Conservation (phyloP, 352 stramenopile genomes). For the Pythium sp. region DNA sequence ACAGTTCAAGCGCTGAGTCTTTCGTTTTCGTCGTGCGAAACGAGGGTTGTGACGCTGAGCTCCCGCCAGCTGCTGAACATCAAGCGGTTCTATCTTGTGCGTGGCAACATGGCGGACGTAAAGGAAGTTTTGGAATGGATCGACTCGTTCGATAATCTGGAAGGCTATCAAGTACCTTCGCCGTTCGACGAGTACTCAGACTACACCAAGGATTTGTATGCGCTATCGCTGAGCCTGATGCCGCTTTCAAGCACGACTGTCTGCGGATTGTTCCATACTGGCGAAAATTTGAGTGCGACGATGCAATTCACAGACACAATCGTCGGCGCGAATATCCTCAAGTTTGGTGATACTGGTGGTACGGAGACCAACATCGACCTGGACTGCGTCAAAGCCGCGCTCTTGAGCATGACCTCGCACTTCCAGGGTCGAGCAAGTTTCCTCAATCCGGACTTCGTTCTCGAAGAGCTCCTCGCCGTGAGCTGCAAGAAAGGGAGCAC, state of each 20-base stretch:
- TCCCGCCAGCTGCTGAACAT: neutral
- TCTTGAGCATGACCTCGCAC: neutral
- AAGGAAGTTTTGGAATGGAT: neutral
- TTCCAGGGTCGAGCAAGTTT: too few species aligned
- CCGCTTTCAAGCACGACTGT: too few species aligned
- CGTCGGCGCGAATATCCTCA: neutral
- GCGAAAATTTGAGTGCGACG: too few species aligned
- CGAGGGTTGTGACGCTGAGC: neutral
- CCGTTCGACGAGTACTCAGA: neutral
- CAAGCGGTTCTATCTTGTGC: neutral
- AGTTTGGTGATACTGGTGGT: neutral
- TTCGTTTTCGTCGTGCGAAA: neutral
- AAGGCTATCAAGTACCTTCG: neutral
- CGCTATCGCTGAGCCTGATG: too few species aligned
- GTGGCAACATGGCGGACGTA: neutral
- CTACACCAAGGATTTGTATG: neutral
- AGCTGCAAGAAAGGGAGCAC: neutral
- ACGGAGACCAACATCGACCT: neutral
- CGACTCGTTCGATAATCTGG: neutral
- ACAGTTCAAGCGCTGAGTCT: neutral
- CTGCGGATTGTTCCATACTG: too few species aligned
- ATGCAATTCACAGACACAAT: conserved; percentile 12
- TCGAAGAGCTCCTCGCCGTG: neutral
- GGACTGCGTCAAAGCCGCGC: conserved; percentile 9
- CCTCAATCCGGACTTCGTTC: too few species aligned